Conservation (phyloP, 768 basidiomycete genomes). For the Clitopilus passeckerianus region DNA sequence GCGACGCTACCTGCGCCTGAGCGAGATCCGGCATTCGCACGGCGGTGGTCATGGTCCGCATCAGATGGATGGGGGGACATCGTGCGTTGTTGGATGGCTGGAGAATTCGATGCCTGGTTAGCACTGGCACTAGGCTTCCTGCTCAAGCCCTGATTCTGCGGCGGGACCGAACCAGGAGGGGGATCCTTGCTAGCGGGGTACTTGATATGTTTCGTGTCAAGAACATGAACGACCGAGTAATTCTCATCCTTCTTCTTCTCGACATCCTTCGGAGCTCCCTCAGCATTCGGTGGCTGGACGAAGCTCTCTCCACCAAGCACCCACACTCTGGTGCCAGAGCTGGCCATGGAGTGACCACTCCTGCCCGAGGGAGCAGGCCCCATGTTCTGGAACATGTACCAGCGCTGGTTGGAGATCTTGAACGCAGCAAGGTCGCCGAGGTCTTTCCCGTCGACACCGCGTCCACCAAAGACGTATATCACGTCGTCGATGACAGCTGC, state of each 20-base stretch:
- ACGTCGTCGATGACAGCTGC: constrained; percentile 96
- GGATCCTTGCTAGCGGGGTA: constrained; percentile 17
- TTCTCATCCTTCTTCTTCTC: constrained; percentile 60
- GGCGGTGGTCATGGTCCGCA: not conserved
- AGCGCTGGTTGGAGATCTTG: constrained; percentile 93
- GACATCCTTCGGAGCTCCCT: not conserved
- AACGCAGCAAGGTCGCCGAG: constrained; percentile 93
- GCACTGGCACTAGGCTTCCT: not conserved
- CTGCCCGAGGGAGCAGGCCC: constrained; percentile 90
- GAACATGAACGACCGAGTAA: constrained; percentile 75
- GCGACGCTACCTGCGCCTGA: constrained; percentile 10
- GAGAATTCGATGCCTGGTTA: not conserved
- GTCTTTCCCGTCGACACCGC: constrained; percentile 97
- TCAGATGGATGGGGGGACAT: constrained; percentile 45
- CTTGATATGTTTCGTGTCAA: constrained; percentile 68
- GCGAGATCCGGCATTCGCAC: not conserved
- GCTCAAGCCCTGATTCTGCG: constrained; percentile 8
- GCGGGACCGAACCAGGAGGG: constrained; percentile 11
- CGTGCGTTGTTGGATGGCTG: constrained; percentile 44
- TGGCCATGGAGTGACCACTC: constrained; percentile 98
- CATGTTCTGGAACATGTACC: constrained; percentile 99
- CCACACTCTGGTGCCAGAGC: constrained; percentile 81
- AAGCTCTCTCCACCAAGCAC: constrained; percentile 88
- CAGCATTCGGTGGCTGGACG: constrained; percentile 50
- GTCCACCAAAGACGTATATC: constrained; percentile 94